Evolutionary conservation across 2,329 filamentous ascomycete species (phyloP), one percentile per base, ranked within the genome.

Genomic region (Alternaria angustiovoidea): DNA sequence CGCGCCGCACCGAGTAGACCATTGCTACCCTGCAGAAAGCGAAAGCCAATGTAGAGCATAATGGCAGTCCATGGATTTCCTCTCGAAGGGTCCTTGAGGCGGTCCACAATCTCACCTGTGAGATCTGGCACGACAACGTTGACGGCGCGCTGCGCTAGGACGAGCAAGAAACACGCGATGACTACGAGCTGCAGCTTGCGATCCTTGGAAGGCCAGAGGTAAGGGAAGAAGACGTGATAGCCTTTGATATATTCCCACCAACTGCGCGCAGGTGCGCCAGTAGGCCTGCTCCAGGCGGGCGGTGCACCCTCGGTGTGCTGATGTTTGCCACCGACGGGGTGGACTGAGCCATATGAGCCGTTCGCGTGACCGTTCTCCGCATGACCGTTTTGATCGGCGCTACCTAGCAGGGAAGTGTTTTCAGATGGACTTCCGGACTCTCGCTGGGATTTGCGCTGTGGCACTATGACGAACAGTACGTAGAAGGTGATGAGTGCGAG

Each of bases 241-340:
- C 94, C 93, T 65, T 90, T 89, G 62, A 97, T 83, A 77, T 99
- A 99, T 75, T 98, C 94, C 88, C 91, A 96, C 95, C 95, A 99
- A 53, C 89, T 95, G 68, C 91, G 93, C 68, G 91, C 91, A 3
- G 93, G 94, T 8, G 93, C 87, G 65, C 92, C 94, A 38, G 91
- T 90, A 2, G 94, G 94, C 68, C 94, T 90, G 77, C 96, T 96
- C 84, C 96, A 98, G 6, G 91, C 92, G 9, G 90, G 88, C 24
- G 88, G 87, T 52, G 88, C 86, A 59, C 92, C 89, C 63, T 84
- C 79, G 22, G 83, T 76, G 64, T 82, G 78, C 49, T 80, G 61
- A 55, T 82, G 74, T 63, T 81, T 80, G 66, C 78, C 78, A 65
- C 82, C 74, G 11, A 71, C 80, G 11, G 76, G 72, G 38, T 75